Conservation (phyloP, 2,329 filamentous ascomycete genomes). For the Claviceps quebecensis region DNA sequence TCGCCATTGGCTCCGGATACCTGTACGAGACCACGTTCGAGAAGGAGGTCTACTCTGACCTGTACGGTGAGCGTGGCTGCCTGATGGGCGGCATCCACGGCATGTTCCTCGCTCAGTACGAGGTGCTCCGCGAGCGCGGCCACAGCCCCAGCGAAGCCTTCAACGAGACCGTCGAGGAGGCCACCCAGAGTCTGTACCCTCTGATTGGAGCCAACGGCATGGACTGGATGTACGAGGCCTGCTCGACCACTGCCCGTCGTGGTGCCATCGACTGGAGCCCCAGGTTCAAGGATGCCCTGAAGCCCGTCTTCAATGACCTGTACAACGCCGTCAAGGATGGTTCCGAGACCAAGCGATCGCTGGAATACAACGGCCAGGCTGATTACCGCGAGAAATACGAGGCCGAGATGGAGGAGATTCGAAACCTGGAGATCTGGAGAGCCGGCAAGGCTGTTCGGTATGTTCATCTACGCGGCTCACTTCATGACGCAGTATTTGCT, state of each 20-base stretch:
- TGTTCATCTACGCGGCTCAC: slow-evolving; percentile 15
- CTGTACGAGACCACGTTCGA: slow-evolving; percentile 99
- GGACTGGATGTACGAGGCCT: slow-evolving; percentile 99
- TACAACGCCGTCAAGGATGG: slow-evolving; percentile 89
- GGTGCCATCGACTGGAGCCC: slow-evolving; percentile 98
- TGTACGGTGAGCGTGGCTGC: slow-evolving; percentile 99
- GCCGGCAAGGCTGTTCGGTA: slow-evolving; percentile 93
- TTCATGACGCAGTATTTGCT: background rate
- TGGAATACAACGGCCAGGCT: slow-evolving; percentile 90
- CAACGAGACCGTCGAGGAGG: slow-evolving; percentile 99
- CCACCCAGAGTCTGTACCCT: slow-evolving; percentile 94
- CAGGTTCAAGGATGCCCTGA: slow-evolving; percentile 94
- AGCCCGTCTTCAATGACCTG: slow-evolving; percentile 96
- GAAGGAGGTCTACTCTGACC: slow-evolving; percentile 99
- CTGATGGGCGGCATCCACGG: slow-evolving; percentile 99
- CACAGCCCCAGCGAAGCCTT: slow-evolving; percentile 97
- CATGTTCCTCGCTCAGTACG: slow-evolving; percentile 99
- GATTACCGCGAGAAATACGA: slow-evolving; percentile 98
- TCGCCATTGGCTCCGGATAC: slow-evolving; percentile 94
- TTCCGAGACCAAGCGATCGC: slow-evolving; percentile 86
- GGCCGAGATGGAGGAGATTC: slow-evolving; percentile 97
- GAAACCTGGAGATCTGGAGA: slow-evolving; percentile 95
- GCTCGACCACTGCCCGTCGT: slow-evolving; percentile 95
- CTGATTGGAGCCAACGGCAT: slow-evolving; percentile 95
- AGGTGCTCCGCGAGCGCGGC: slow-evolving; percentile 96